Conservation (phyloP, 495 filamentous ascomycete species). For the Annulohypoxylon nitens region DNA sequence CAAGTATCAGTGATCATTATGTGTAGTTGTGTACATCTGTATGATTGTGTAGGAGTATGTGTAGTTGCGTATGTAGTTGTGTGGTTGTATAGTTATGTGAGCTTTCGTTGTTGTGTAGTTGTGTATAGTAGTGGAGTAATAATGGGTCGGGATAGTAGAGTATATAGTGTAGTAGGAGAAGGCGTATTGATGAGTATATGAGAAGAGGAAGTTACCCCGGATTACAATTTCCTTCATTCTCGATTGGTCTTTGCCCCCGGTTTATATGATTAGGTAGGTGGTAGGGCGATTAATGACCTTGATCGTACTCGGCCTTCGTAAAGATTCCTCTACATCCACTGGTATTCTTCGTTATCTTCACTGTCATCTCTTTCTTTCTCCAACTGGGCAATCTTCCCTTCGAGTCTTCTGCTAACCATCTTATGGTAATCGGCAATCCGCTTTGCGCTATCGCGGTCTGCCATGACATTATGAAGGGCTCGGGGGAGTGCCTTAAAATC, state of each 20-base stretch:
- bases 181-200: constrained; percentile 12
- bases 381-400: constrained; percentile 18
- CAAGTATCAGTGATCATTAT: background rate
- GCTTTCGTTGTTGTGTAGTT: background rate
- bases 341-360: constrained; percentile 32
- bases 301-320: constrained; percentile 7
- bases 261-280: background rate
- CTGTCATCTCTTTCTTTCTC: constrained; percentile 9
- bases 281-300: constrained; percentile 9
- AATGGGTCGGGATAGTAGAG: background rate
- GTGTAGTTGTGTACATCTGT: background rate
- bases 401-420: constrained; percentile 8
- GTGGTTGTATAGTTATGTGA: background rate
- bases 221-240: constrained; percentile 2
- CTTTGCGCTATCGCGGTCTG: constrained; percentile 27
- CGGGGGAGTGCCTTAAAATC: constrained; percentile 27
- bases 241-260: constrained; percentile 5
- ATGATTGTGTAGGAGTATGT: too few species aligned
- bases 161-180: background rate
- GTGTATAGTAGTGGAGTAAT: background rate
- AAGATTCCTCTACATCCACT: constrained; percentile 15
- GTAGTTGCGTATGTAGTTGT: background rate
- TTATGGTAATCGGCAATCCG: constrained; percentile 13
- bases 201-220: constrained; percentile 4
- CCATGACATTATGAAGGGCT: constrained; percentile 23